These are phyloP conservation scores for Lentinula sp. DNA, from an alignment of 768 basidiomycete species.

Conservation along the genomic window DNA sequence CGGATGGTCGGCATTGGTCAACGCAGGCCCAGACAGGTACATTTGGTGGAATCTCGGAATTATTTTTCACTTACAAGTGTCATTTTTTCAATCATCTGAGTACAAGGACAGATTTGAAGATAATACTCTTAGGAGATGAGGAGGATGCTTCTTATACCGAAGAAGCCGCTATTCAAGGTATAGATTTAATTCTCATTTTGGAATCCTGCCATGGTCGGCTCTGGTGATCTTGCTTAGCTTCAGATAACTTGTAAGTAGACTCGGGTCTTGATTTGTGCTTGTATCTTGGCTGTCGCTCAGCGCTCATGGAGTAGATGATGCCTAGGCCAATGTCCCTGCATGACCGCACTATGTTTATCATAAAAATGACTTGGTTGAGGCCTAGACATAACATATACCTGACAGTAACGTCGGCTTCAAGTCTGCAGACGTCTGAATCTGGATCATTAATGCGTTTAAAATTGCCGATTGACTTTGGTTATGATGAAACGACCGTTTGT, in stretches of 20 bases:
- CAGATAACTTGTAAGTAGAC: not conserved
- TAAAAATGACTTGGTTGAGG: no score
- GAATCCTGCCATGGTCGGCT: not conserved
- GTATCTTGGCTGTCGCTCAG: no score
- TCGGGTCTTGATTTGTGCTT: not conserved
- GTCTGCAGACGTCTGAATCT: no score
- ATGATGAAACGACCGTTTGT: no score
- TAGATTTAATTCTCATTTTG: not conserved
- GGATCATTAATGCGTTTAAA: no score
- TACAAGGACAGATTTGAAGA: not conserved
- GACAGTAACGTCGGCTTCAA: no score
- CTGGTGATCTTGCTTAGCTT: not conserved
- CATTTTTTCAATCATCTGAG: not conserved
- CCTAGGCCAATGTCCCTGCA: no score
- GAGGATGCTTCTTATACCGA: not conserved
- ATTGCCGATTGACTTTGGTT: no score
- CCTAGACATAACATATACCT: no score
- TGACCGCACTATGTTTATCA: no score
- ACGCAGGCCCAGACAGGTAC: not conserved
- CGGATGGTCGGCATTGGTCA: not conserved
- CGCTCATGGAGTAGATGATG: not conserved
- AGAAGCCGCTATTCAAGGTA: constrained; percentile 1
- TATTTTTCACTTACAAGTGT: not conserved
- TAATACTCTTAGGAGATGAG: not conserved
- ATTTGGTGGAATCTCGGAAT: not conserved